A percentile compares a stretch with the other conserved stretches of the same genome.
Conservation (phyloP, 2,329 filamentous ascomycete genomes). For the Ophiostoma australiae region DNA sequence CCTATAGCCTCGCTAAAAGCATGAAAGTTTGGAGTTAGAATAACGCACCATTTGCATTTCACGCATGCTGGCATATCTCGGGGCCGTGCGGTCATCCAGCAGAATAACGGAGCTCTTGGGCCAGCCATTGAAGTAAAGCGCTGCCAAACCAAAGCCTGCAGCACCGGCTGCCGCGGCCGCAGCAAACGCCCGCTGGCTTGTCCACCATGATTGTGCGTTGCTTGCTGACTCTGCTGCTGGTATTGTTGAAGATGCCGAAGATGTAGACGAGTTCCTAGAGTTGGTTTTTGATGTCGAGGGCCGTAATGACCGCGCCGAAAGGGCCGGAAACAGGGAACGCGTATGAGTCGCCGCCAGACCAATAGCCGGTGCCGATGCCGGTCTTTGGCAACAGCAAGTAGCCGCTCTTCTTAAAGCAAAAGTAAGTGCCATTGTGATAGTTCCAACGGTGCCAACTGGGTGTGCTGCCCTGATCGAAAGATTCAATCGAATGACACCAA, state of each 20-base stretch:
- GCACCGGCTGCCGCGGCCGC: conserved; percentile 39
- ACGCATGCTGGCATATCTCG: conserved; percentile 40
- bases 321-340: neutral
- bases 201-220: conserved; percentile 30
- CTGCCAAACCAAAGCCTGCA: conserved; percentile 41
- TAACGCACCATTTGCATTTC: conserved; percentile 39
- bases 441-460: too few relatives aligned
- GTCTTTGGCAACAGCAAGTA: neutral
- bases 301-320: neutral
- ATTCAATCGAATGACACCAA: too few relatives aligned
- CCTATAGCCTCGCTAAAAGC: neutral
- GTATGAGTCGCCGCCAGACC: neutral
- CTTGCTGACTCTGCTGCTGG: neutral
- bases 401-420: neutral
- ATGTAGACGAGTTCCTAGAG: neutral
- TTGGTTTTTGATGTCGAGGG: neutral
- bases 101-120: conserved; percentile 28
- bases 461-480: too few relatives aligned
- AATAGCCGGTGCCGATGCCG: conserved; percentile 8
- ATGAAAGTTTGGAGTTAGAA: neutral
- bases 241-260: neutral
- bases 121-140: conserved; percentile 29
- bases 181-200: conserved; percentile 36
- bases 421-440: neutral
- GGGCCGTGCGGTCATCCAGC: conserved; percentile 31